phyloP scores from a whole-genome alignment of 257 asterid genomes.

The Fraxinus quadrangulata region DNA sequence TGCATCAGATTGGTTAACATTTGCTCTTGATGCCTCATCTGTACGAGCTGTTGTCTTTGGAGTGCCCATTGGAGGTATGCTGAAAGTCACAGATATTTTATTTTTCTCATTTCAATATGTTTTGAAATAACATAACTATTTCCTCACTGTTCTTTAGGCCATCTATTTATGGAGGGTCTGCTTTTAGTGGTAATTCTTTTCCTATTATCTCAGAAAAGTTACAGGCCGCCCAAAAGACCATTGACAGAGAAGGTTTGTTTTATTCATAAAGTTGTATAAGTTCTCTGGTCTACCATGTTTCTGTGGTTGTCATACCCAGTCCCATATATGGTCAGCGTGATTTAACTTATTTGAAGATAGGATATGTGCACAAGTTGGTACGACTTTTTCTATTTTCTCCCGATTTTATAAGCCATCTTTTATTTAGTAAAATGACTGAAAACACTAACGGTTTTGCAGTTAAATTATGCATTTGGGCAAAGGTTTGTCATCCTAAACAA shows the following conservation, averaged over 20 bases:
- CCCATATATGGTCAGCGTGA: not conserved
- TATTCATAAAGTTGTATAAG: slow-evolving; percentile 11
- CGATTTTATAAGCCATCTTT: slow-evolving; percentile 3
- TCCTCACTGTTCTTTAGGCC: slow-evolving; percentile 48
- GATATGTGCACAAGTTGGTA: not conserved
- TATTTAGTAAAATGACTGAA: slow-evolving; percentile 7
- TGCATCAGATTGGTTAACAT: slow-evolving; percentile 69
- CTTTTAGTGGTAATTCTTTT: slow-evolving; percentile 80
- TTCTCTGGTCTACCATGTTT: slow-evolving; percentile 4
- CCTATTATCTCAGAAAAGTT: slow-evolving; percentile 86
- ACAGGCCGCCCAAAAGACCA: slow-evolving; percentile 97
- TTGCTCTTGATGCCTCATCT: slow-evolving; percentile 67
- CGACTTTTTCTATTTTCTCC: not conserved
- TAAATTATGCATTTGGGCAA: not conserved
- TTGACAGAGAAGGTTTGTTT: slow-evolving; percentile 71
- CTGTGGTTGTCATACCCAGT: not conserved
- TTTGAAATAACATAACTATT: not conserved
- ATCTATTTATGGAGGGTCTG: slow-evolving; percentile 90
- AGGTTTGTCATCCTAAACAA: slow-evolving; percentile 4
- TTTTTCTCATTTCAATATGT: not conserved
- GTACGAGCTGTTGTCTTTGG: slow-evolving; percentile 88
- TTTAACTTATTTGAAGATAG: not conserved
- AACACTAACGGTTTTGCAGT: not conserved
- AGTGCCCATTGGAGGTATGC: slow-evolving; percentile 79
- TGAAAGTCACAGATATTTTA: not conserved